Percentiles rank a stretch among this genome's conserved stretches.
Conservation (phyloP, 441 rosid genomes). For the Adansonia madagascariensis region DNA sequence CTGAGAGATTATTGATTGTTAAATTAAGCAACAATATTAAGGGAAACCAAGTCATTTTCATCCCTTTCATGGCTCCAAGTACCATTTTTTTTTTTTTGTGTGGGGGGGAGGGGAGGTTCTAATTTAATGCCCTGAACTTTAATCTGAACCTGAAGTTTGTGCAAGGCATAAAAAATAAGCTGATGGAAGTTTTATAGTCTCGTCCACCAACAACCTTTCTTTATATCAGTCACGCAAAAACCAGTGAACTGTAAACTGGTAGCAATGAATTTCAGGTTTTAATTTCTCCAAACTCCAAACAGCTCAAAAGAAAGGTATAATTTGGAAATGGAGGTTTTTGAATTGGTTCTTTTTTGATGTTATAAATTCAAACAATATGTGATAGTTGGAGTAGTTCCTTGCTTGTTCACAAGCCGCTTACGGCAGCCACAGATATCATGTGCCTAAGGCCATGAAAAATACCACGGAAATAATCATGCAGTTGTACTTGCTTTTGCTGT, state of each 20-base stretch:
- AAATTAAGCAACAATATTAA: conserved; percentile 37
- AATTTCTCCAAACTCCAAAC: conserved; percentile 28
- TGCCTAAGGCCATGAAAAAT: neutral
- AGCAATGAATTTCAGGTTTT: conserved; percentile 32
- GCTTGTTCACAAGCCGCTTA: conserved; percentile 45
- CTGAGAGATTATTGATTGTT: conserved; percentile 34
- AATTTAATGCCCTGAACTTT: conserved; percentile 15
- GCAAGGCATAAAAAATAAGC: neutral
- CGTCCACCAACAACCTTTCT: conserved; percentile 23
- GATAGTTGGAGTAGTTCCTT: conserved; percentile 26
- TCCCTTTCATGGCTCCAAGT: neutral
- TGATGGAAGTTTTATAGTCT: neutral
- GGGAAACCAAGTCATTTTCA: conserved; percentile 44
- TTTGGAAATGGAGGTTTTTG: conserved; percentile 20
- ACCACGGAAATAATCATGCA: neutral
- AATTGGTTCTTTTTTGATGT: conserved; percentile 30
- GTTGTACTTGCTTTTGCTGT: conserved; percentile 17
- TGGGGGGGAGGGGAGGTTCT: neutral
- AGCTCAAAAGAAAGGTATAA: conserved; percentile 27
- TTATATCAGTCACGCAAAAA: conserved; percentile 42
- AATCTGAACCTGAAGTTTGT: neutral
- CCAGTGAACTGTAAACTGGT: conserved; percentile 42
- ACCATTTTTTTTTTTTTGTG: neutral
- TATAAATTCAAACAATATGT: neutral
- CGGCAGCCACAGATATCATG: conserved; percentile 36